Evolutionary conservation across 352 stramenopile species (phyloP).

Genomic region (Pythium sukuiense): DNA sequence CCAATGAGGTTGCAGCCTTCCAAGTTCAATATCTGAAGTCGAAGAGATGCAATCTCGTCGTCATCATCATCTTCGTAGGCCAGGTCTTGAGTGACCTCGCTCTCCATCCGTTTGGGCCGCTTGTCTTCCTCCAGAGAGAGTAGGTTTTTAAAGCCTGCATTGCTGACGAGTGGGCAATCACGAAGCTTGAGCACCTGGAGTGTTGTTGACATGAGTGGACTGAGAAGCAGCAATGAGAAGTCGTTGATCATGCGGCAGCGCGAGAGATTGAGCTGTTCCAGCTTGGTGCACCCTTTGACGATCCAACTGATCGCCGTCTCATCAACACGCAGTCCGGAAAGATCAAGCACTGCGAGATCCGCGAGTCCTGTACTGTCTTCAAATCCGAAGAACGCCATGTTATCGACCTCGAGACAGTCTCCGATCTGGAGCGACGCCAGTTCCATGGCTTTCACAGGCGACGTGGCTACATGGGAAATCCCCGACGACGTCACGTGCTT

Average conservation of each 20-base stretch:
- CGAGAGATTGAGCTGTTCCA: conserved; percentile 49
- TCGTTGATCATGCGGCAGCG: conserved; percentile 54
- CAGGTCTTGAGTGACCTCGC: not conserved
- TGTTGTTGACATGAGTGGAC: conserved; percentile 29
- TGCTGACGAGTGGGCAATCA: conserved; percentile 45
- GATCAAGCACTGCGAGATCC: conserved; percentile 36
- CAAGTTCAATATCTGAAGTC: conserved; percentile 45
- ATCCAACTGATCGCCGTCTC: conserved; percentile 77
- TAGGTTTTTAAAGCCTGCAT: conserved; percentile 47
- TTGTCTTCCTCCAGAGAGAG: conserved; percentile 32
- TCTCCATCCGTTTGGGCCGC: not conserved
- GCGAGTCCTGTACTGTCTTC: conserved; percentile 40
- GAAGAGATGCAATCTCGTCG: conserved; percentile 23
- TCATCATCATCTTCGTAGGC: conserved; percentile 23
- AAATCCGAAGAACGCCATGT: conserved; percentile 80
- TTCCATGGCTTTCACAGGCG: conserved; percentile 31
- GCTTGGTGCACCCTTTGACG: conserved; percentile 42
- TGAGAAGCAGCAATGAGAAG: conserved; percentile 57
- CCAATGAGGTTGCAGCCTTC: conserved; percentile 52
- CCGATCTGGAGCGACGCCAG: conserved; percentile 39
- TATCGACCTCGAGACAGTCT: conserved; percentile 58
- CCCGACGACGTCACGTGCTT: conserved; percentile 67
- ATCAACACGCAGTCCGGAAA: conserved; percentile 50
- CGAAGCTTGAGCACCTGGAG: conserved; percentile 49
- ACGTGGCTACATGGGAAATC: conserved; percentile 50